phyloP scores from a whole-genome alignment of 1,284 basidiomycete species.

The Rhodofomes roseus region DNA sequence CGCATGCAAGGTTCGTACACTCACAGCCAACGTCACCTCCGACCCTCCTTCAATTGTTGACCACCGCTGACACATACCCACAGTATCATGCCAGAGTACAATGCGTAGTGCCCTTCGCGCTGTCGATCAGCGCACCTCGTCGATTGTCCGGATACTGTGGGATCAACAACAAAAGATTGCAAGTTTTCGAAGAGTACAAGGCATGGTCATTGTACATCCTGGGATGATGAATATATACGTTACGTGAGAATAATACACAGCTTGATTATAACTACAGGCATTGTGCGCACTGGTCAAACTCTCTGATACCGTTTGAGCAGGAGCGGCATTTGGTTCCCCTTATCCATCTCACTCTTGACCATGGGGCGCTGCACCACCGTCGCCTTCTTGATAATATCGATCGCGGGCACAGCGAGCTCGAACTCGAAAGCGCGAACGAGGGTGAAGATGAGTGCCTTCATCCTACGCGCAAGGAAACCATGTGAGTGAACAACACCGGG shows the following conservation, averaged over 20 bases:
- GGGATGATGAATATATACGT: no score
- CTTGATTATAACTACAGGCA: no score
- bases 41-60: no score
- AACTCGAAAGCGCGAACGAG: slow-evolving; percentile 58
- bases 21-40: background rate
- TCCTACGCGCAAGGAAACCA: slow-evolving; percentile 21
- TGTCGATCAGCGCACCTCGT: no score
- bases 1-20: background rate
- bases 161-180: no score
- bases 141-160: no score
- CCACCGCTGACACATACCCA: no score
- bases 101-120: no score
- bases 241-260: no score
- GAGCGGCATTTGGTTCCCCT: slow-evolving; percentile 19
- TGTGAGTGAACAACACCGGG: background rate
- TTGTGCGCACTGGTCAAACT: background rate
- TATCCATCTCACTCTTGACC: slow-evolving; percentile 8
- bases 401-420: slow-evolving; percentile 41
- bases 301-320: slow-evolving; percentile 9
- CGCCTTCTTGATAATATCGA: slow-evolving; percentile 16
- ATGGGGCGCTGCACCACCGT: slow-evolving; percentile 19
- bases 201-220: no score
- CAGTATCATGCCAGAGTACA: no score
- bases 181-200: no score
- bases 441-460: slow-evolving; percentile 53